These are phyloP conservation scores for Pholiota adiposa DNA, from an alignment of 1,284 basidiomycete species.

Conservation along the genomic window DNA sequence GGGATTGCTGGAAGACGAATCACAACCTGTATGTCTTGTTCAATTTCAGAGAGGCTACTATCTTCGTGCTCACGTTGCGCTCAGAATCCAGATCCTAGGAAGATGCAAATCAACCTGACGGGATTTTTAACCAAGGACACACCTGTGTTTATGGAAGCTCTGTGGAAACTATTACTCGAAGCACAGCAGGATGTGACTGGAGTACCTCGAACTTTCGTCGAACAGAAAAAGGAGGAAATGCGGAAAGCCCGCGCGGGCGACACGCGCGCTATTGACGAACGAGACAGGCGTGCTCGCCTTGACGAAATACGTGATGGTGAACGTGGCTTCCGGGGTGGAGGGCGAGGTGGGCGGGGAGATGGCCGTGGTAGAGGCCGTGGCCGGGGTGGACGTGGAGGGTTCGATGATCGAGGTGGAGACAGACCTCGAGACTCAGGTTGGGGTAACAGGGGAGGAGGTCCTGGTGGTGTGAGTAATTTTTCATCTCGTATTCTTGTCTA, in stretches of 20 bases:
- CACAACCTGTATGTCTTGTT: slow-evolving; percentile 66
- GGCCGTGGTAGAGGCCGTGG: slow-evolving; percentile 44
- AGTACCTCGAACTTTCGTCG: slow-evolving; percentile 92
- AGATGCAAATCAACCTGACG: slow-evolving; percentile 93
- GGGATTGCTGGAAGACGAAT: slow-evolving; percentile 87
- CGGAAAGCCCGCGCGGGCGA: slow-evolving; percentile 76
- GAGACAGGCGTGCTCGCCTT: slow-evolving; percentile 66
- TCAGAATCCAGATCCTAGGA: slow-evolving; percentile 89
- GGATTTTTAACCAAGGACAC: slow-evolving; percentile 90
- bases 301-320: slow-evolving; percentile 70
- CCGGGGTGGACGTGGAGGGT: slow-evolving; percentile 49
- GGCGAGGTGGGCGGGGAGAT: slow-evolving; percentile 33
- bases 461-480: slow-evolving; percentile 42
- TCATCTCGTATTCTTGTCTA: slow-evolving; percentile 10
- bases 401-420: slow-evolving; percentile 43
- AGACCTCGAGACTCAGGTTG: slow-evolving; percentile 42
- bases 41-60: neutral
- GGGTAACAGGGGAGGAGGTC: slow-evolving; percentile 41
- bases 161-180: slow-evolving; percentile 91
- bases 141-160: slow-evolving; percentile 81
- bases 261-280: slow-evolving; percentile 68
- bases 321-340: slow-evolving; percentile 48
- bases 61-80: slow-evolving; percentile 3
- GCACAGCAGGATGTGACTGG: slow-evolving; percentile 90
- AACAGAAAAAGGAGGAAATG: slow-evolving; percentile 96